These are phyloP conservation scores for Tuber borchii DNA, from an alignment of 495 filamentous ascomycete species.

Conservation along the genomic window DNA sequence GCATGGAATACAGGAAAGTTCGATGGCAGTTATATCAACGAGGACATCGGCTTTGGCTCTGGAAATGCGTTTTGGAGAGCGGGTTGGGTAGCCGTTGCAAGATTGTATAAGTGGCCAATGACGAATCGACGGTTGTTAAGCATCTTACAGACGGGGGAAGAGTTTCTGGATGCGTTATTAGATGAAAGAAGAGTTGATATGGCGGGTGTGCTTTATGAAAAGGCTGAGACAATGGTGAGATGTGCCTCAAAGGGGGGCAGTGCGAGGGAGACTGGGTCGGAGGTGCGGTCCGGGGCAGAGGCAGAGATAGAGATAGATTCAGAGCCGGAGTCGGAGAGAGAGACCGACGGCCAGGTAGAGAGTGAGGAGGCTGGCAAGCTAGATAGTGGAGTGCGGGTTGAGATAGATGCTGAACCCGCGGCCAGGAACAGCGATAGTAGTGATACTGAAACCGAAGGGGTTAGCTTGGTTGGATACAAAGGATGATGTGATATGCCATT, in stretches of 20 bases:
- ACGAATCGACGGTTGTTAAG: slow-evolving; percentile 19
- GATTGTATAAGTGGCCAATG: slow-evolving; percentile 20
- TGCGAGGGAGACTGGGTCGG: background rate
- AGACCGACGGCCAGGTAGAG: background rate
- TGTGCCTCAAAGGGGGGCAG: background rate
- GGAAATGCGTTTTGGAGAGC: slow-evolving; percentile 30
- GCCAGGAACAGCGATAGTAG: background rate
- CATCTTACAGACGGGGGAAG: slow-evolving; percentile 27
- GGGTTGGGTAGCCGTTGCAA: slow-evolving; percentile 25
- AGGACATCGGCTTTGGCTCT: slow-evolving; percentile 24
- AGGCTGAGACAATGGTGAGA: slow-evolving; percentile 19
- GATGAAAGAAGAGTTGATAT: slow-evolving; percentile 18
- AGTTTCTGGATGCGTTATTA: slow-evolving; percentile 19
- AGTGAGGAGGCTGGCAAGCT: background rate
- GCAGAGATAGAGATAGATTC: background rate
- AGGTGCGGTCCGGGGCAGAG: background rate
- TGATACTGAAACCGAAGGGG: background rate
- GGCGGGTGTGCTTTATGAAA: slow-evolving; percentile 17
- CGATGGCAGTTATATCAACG: slow-evolving; percentile 11
- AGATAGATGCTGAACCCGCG: background rate
- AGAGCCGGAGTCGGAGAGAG: background rate
- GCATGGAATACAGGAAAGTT: slow-evolving; percentile 23
- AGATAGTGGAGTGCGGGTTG: background rate
- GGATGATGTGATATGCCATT: background rate
- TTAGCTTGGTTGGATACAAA: background rate